Conservation (phyloP, 805 yeast species). For the Schwanniomyces yamadae region DNA sequence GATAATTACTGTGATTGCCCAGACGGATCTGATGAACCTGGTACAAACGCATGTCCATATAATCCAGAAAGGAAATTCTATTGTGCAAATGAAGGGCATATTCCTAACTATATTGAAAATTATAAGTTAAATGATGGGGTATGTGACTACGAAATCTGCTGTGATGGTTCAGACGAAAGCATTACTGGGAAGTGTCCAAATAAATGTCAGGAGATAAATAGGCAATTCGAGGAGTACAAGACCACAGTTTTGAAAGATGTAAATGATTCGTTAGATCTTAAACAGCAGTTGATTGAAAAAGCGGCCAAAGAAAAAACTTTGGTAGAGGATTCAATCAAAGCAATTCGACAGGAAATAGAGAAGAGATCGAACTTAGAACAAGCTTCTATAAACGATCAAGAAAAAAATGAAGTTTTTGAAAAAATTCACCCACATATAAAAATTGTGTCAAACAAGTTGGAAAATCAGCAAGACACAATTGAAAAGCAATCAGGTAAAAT, state of each 20-base stretch:
- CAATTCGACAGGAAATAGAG: slow-evolving; percentile 8
- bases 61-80: slow-evolving; percentile 48
- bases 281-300: slow-evolving; percentile 20
- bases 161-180: slow-evolving; percentile 92
- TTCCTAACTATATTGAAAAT: slow-evolving; percentile 60
- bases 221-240: slow-evolving; percentile 26
- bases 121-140: slow-evolving; percentile 82
- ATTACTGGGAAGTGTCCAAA: slow-evolving; percentile 49
- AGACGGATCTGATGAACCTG: slow-evolving; percentile 97
- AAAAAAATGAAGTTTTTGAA: slow-evolving; percentile 14
- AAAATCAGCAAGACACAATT: slow-evolving; percentile 9
- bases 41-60: slow-evolving; percentile 75
- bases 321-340: slow-evolving; percentile 4
- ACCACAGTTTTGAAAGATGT: slow-evolving; percentile 13
- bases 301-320: slow-evolving; percentile 13
- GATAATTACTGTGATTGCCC: slow-evolving; percentile 96
- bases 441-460: slow-evolving; percentile 8
- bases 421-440: slow-evolving; percentile 16
- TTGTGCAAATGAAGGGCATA: slow-evolving; percentile 75
- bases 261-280: slow-evolving; percentile 26
- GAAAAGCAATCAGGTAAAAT: slow-evolving; percentile 17
- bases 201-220: slow-evolving; percentile 51
- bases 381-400: slow-evolving; percentile 6
- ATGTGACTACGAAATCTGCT: slow-evolving; percentile 85
- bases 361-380: slow-evolving; percentile 1